Conservation (phyloP, 2,329 filamentous ascomycete genomes). For the Plectosphaerella sp. region DNA sequence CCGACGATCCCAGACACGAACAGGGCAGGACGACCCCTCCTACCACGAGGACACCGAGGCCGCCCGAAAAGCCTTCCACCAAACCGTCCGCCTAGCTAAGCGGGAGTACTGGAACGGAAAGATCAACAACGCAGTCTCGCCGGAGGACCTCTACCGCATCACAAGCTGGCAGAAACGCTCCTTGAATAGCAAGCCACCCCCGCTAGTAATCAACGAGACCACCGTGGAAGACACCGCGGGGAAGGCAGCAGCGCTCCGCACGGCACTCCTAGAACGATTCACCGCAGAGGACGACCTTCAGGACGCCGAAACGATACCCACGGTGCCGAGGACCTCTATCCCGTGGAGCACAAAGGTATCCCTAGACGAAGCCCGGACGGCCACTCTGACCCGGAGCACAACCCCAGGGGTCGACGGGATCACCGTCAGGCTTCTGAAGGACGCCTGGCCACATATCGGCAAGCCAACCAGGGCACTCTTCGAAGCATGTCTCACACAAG, state of each 20-base stretch:
- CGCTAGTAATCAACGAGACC: neutral
- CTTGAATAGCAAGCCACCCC: neutral
- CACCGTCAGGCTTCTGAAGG: neutral
- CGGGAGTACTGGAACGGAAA: neutral
- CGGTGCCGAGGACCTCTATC: neutral
- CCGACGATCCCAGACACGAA: too few species aligned
- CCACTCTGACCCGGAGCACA: neutral
- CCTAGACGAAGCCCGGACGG: neutral
- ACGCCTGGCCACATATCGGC: neutral
- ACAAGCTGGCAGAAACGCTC: neutral
- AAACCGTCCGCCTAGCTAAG: neutral
- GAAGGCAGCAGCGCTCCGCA: neutral
- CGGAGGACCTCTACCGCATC: constrained; percentile 1
- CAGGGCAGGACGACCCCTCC: too few species aligned
- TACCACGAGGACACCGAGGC: too few species aligned
- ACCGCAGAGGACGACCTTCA: neutral
- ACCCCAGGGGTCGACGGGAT: neutral
- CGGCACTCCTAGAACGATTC: constrained; percentile 1
- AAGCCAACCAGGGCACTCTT: neutral
- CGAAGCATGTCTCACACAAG: constrained; percentile 2
- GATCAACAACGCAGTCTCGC: neutral
- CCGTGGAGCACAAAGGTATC: neutral
- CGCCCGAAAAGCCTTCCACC: too few species aligned
- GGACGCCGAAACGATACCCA: neutral
- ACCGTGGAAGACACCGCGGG: neutral